phyloP scores from a whole-genome alignment of 345 rosid genomes.

The Garcia nutans region DNA sequence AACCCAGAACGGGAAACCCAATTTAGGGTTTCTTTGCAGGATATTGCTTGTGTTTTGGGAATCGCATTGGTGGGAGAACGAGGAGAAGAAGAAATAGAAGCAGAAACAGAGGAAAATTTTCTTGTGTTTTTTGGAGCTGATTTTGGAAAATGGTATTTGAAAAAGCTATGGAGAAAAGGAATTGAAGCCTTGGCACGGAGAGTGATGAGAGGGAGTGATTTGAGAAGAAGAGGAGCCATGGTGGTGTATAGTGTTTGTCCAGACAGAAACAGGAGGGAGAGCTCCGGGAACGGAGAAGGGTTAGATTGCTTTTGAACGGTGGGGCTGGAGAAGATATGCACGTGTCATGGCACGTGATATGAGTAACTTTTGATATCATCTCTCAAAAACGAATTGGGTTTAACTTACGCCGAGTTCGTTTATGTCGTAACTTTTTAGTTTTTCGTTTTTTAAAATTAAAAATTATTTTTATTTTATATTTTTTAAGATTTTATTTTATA shows the following conservation, averaged over 20 bases:
- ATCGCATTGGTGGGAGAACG: slow-evolving; percentile 26
- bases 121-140: slow-evolving; percentile 20
- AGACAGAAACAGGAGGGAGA: slow-evolving; percentile 18
- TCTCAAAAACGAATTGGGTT: no score
- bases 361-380: neutral
- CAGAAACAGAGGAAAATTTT: slow-evolving; percentile 30
- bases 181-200: slow-evolving; percentile 22
- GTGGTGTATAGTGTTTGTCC: slow-evolving; percentile 1
- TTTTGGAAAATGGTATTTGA: slow-evolving; percentile 17
- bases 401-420: no score
- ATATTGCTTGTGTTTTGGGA: slow-evolving; percentile 6
- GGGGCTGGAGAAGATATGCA: neutral
- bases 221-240: slow-evolving; percentile 29
- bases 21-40: slow-evolving; percentile 38
- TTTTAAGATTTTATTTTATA: no score
- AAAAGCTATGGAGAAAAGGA: slow-evolving; percentile 18
- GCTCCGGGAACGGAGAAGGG: slow-evolving; percentile 31
- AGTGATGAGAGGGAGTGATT: slow-evolving; percentile 40
- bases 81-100: slow-evolving; percentile 18
- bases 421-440: no score
- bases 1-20: slow-evolving; percentile 71
- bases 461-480: no score
- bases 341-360: slow-evolving; percentile 6
- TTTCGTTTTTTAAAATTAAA: no score
- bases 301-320: slow-evolving; percentile 31